A percentile compares a stretch with the other conserved stretches of the same genome.
Conservation (phyloP, 139 green algal species). For the Coelastrella sp. region DNA sequence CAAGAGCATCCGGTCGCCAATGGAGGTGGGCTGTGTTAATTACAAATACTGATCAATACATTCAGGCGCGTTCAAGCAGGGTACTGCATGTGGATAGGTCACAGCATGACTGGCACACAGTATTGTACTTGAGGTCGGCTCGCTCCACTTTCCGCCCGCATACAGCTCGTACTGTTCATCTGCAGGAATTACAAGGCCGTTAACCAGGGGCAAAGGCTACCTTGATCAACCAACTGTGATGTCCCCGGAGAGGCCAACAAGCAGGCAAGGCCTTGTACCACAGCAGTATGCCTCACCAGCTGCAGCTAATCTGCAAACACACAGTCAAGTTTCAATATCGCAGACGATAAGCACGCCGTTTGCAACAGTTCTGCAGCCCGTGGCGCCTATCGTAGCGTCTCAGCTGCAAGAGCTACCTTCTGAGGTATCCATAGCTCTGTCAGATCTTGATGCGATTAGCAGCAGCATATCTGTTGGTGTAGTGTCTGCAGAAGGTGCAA, state of each 20-base stretch:
- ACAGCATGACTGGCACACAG: too few relatives aligned
- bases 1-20: not conserved
- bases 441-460: conserved; percentile 16
- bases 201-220: conserved; percentile 14
- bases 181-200: not conserved
- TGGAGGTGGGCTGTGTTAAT: too few relatives aligned
- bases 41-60: too few relatives aligned
- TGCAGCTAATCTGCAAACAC: not conserved
- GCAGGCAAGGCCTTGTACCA: not conserved
- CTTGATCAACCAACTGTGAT: not conserved
- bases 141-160: too few relatives aligned
- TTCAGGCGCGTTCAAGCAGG: too few relatives aligned
- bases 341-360: too few relatives aligned
- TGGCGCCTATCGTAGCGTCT: too few relatives aligned
- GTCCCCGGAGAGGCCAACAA: not conserved
- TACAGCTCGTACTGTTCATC: not conserved
- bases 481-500: not conserved
- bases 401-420: not conserved
- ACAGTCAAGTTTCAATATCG: too few relatives aligned
- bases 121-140: too few relatives aligned
- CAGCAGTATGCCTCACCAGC: not conserved
- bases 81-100: too few relatives aligned
- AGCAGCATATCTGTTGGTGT: conserved; percentile 28
- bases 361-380: not conserved
- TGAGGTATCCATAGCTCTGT: not conserved